Conservation (phyloP, 2,329 filamentous ascomycete genomes). For the Laburnicola sp. region DNA sequence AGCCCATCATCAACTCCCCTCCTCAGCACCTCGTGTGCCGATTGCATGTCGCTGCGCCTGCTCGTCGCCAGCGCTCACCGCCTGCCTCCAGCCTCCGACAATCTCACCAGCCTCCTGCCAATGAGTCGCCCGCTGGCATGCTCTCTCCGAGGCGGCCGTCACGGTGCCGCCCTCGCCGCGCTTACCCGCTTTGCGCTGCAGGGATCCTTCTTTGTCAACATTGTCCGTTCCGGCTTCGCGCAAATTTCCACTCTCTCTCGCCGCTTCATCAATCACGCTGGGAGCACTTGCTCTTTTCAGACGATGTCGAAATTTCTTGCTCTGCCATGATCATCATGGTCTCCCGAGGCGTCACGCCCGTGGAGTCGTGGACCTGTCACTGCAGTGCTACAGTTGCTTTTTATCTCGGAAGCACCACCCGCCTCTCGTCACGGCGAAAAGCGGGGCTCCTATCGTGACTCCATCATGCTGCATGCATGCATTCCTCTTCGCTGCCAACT, state of each 20-base stretch:
- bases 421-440: conserved; percentile 12
- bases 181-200: conserved; percentile 6
- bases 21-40: too few species aligned
- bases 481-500: not conserved
- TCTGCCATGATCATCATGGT: too few species aligned
- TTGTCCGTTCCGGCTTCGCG: conserved; percentile 22
- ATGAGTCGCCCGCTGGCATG: conserved; percentile 25
- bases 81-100: conserved; percentile 14
- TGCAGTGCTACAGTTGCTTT: too few species aligned
- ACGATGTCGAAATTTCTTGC: too few species aligned
- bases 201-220: conserved; percentile 5
- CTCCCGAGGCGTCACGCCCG: too few species aligned
- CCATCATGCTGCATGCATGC: conserved; percentile 7
- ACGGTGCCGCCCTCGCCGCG: conserved; percentile 7
- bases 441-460: conserved; percentile 13
- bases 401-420: conserved; percentile 13
- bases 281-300: conserved; percentile 6
- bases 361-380: too few species aligned
- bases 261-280: not conserved
- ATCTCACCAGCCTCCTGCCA: conserved; percentile 8
- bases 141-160: conserved; percentile 1
- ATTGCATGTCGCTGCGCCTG: too few species aligned
- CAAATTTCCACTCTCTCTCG: conserved; percentile 10
- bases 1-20: too few species aligned
- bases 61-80: too few species aligned